Conservation (phyloP, 2,329 filamentous ascomycete genomes). For the Ophiostoma ips region DNA sequence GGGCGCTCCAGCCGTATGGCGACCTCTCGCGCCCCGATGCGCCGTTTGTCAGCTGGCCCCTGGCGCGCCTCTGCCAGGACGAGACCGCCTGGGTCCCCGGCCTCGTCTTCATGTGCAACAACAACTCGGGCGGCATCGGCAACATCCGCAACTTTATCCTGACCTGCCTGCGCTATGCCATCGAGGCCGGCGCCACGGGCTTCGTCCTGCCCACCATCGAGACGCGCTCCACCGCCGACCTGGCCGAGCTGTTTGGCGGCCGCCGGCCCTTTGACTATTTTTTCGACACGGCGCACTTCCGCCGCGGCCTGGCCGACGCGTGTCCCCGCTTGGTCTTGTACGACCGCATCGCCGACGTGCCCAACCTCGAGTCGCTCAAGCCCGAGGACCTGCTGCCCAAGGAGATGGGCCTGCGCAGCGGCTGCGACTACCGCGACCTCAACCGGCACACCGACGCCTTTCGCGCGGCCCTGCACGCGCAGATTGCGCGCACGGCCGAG, state of each 20-base stretch:
- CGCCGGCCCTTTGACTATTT: constrained; percentile 30
- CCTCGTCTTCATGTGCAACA: constrained; percentile 33
- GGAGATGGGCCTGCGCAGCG: constrained; percentile 24
- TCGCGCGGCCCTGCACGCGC: constrained; percentile 21
- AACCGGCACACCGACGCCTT: constrained; percentile 28
- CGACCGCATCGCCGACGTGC: constrained; percentile 24
- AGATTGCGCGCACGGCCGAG: constrained; percentile 19
- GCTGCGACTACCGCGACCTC: constrained; percentile 26
- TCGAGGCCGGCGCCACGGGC: constrained; percentile 33
- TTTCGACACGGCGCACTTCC: constrained; percentile 33
- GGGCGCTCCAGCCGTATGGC: neutral
- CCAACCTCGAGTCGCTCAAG: constrained; percentile 20
- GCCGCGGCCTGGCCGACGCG: constrained; percentile 20
- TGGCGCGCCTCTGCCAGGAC: constrained; percentile 25
- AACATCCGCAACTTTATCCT: constrained; percentile 38
- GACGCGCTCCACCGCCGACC: constrained; percentile 26
- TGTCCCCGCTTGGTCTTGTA: constrained; percentile 32
- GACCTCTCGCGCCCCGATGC: constrained; percentile 26
- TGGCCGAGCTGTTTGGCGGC: constrained; percentile 28
- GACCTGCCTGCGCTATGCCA: constrained; percentile 34
- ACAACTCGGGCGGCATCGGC: constrained; percentile 36
- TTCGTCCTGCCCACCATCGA: constrained; percentile 32
- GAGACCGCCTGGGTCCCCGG: constrained; percentile 28
- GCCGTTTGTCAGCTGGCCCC: constrained; percentile 32
- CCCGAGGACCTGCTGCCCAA: constrained; percentile 28